Base-by-base conservation (phyloP, 169 alveolate species). In the Eimeria necatrix region DNA sequence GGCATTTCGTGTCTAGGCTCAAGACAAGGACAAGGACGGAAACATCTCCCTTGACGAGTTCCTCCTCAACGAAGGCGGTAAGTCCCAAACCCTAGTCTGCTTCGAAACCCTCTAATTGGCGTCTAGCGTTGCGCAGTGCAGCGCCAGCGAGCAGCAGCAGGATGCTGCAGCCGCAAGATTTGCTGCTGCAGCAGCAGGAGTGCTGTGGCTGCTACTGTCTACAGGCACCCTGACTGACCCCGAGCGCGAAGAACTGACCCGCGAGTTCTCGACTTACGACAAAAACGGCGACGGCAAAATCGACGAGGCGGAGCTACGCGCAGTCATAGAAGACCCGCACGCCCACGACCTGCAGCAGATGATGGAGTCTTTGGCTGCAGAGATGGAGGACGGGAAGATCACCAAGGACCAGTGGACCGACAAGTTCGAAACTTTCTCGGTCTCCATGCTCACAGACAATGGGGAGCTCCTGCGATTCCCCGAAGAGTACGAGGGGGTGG, bases 391-490 rank as follows among this genome's bases (percentile, higher is more conserved):
- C 94, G 94, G 94, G 16, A 70, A 68, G 53, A 26, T 87, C 22
- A 53, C 64, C n/a, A 64, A 24, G 53, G 85, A 70, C 52, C 94
- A 70, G 52, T 87, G 94, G 94, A 41, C 41, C 9, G 78, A 87
- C 18, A 73, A 87, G 74, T 87, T 68, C 53, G 94, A 87, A 78
- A 46, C 84, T 9, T 87, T 87, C 94, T 32, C 94, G 22, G 94
- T 87, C 16, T 87, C 94, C 49, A 87, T 87, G 94, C 52, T 87
- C 46, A 87, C 94, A 7, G 94, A 87, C 85, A 87, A 87, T 86
- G 94, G 94, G 12, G 94, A 87, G 53, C 84, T 70, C 22, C 85
- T 87, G 53, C 84, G 94, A 56, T 87, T 68, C 94, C 94, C 94
- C 48, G 94, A 87, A 87, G 94, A 87, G n/a, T 87, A 87, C 85